Percentiles rank a stretch among this genome's conserved stretches.
phyloP scores from a whole-genome alignment of 306 rosid species.

The Inga leiocalycina region DNA sequence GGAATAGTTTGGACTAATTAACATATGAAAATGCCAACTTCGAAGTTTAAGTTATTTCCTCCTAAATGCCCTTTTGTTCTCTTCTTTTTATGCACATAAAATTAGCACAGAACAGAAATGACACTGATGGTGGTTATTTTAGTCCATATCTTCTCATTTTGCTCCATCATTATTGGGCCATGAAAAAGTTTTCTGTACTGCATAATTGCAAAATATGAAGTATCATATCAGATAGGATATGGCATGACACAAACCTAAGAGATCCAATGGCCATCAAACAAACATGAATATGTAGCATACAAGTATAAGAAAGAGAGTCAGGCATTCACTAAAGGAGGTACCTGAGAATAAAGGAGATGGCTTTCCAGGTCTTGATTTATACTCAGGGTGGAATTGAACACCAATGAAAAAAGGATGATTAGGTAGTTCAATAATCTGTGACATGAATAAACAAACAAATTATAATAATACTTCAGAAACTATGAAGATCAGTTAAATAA shows the following conservation, averaged over 20 bases:
- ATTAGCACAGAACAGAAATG: background rate
- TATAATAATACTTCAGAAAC: conserved; percentile 9
- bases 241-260: background rate
- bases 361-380: conserved; percentile 85
- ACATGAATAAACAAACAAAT: conserved; percentile 20
- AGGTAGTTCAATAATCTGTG: conserved; percentile 81
- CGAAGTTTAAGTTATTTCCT: conserved; percentile 1
- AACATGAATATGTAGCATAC: background rate
- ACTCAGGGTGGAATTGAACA: conserved; percentile 94
- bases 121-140: background rate
- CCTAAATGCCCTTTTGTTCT: background rate
- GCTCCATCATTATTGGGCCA: background rate
- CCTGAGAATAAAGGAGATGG: conserved; percentile 89
- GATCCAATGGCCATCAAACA: background rate
- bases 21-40: background rate
- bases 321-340: conserved; percentile 34
- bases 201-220: background rate
- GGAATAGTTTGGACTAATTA: background rate
- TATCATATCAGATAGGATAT: background rate
- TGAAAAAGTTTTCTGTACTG: background rate
- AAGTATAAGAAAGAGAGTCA: background rate
- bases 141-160: background rate
- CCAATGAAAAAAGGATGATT: conserved; percentile 90
- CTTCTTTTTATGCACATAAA: background rate
- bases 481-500: conserved; percentile 1